Evolutionary conservation across 2,329 filamentous ascomycete genomes (phyloP).

Genomic region (Xylaria sp.): DNA sequence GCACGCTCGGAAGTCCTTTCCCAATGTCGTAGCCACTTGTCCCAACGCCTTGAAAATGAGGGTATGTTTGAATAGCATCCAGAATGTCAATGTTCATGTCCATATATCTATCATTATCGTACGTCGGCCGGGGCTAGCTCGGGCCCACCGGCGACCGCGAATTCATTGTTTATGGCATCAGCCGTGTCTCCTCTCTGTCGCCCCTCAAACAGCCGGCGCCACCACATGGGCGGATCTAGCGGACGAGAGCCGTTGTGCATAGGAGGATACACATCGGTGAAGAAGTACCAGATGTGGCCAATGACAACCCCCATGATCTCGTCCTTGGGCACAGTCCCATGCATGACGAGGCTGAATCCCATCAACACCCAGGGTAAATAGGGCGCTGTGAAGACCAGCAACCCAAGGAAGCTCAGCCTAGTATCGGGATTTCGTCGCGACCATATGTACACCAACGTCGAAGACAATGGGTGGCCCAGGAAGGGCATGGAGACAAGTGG

Average conservation of each 20-base stretch:
- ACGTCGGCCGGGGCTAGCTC: slow-evolving; percentile 68
- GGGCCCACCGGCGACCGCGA: slow-evolving; percentile 66
- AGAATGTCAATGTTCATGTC: slow-evolving; percentile 20
- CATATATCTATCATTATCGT: slow-evolving; percentile 40
- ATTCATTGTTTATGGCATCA: slow-evolving; percentile 70
- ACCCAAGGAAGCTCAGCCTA: slow-evolving; percentile 85
- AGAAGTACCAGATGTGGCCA: slow-evolving; percentile 98
- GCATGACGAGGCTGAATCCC: slow-evolving; percentile 89
- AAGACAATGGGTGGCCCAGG: slow-evolving; percentile 91
- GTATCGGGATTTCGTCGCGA: slow-evolving; percentile 94
- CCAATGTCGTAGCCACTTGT: slow-evolving; percentile 30
- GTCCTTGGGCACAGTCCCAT: slow-evolving; percentile 90
- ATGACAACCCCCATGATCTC: slow-evolving; percentile 96
- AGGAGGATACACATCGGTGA: slow-evolving; percentile 94
- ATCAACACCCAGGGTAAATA: slow-evolving; percentile 97
- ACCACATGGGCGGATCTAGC: slow-evolving; percentile 89
- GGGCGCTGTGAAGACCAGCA: slow-evolving; percentile 91
- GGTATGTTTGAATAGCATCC: slow-evolving; percentile 37
- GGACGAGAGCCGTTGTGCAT: slow-evolving; percentile 86
- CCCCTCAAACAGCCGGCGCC: slow-evolving; percentile 85
- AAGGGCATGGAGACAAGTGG: slow-evolving; percentile 93
- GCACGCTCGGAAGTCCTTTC: slow-evolving; percentile 17
- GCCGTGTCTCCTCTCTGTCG: slow-evolving; percentile 60
- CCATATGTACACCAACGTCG: slow-evolving; percentile 98
- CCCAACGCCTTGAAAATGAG: slow-evolving; percentile 45